Evolutionary conservation across 345 rosid genomes (phyloP).

Genomic region (Draba incana): DNA sequence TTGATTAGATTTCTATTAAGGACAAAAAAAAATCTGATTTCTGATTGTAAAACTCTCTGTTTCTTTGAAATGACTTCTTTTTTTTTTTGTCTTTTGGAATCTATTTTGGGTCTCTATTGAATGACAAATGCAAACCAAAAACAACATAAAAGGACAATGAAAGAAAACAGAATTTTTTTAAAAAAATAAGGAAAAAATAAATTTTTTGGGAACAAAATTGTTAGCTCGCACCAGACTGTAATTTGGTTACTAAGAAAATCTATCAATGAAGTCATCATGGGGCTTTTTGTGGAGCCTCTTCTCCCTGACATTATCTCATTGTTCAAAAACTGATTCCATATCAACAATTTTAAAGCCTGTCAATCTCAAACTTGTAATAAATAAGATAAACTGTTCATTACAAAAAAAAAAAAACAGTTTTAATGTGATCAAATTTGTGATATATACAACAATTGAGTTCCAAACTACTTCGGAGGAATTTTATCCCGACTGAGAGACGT

Average conservation of each 20-base stretch:
- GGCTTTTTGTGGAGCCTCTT: constrained; percentile 40
- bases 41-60: constrained; percentile 27
- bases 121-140: background rate
- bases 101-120: constrained; percentile 22
- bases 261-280: constrained; percentile 35
- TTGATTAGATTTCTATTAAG: constrained; percentile 15
- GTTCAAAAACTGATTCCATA: constrained; percentile 37
- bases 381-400: background rate
- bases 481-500: too few species aligned
- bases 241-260: constrained; percentile 34
- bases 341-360: constrained; percentile 26
- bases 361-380: constrained; percentile 30
- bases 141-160: constrained; percentile 6
- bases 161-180: constrained; percentile 22
- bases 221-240: constrained; percentile 37
- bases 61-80: constrained; percentile 24
- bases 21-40: constrained; percentile 24
- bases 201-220: constrained; percentile 29
- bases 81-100: background rate
- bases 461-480: too few species aligned
- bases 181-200: constrained; percentile 7
- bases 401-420: background rate
- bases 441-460: background rate
- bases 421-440: background rate
- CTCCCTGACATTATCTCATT: constrained; percentile 40